A percentile compares a stretch with the other conserved stretches of the same genome.
Conservation (phyloP, 495 filamentous ascomycete genomes). For the Aspergillus asperescens region DNA sequence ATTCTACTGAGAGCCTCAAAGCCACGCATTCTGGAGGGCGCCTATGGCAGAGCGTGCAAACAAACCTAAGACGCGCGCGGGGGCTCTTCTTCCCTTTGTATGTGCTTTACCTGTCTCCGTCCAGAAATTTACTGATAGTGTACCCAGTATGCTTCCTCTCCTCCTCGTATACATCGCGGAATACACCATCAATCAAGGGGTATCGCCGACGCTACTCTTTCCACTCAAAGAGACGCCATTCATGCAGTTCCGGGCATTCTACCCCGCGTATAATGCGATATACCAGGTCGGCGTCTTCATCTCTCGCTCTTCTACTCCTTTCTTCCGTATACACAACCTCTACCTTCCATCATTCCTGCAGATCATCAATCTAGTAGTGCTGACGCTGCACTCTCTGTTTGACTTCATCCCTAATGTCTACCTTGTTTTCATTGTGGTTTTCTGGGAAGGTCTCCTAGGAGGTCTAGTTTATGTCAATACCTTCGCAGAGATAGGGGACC, state of each 20-base stretch:
- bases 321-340: constrained; percentile 71
- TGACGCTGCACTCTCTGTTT: constrained; percentile 70
- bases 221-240: constrained; percentile 73
- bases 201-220: constrained; percentile 84
- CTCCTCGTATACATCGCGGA: constrained; percentile 90
- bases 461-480: constrained; percentile 93
- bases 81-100: constrained; percentile 65
- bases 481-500: constrained; percentile 85
- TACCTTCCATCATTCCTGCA: constrained; percentile 85
- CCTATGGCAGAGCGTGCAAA: constrained; percentile 35
- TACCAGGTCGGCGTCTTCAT: constrained; percentile 95
- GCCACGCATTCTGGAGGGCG: constrained; percentile 3
- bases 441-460: constrained; percentile 92
- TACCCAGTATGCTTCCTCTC: constrained; percentile 75
- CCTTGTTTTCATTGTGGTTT: constrained; percentile 74
- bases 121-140: constrained; percentile 21
- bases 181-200: constrained; percentile 94
- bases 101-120: constrained; percentile 16
- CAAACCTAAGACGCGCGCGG: constrained; percentile 48
- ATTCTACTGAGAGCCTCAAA: constrained; percentile 23
- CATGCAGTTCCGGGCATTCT: constrained; percentile 75
- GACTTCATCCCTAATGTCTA: constrained; percentile 79
- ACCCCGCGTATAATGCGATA: constrained; percentile 84
- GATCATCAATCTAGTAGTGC: constrained; percentile 64
- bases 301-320: constrained; percentile 83